phyloP scores from a whole-genome alignment of 805 yeast species.

The Wickerhamomyces queroliae region DNA sequence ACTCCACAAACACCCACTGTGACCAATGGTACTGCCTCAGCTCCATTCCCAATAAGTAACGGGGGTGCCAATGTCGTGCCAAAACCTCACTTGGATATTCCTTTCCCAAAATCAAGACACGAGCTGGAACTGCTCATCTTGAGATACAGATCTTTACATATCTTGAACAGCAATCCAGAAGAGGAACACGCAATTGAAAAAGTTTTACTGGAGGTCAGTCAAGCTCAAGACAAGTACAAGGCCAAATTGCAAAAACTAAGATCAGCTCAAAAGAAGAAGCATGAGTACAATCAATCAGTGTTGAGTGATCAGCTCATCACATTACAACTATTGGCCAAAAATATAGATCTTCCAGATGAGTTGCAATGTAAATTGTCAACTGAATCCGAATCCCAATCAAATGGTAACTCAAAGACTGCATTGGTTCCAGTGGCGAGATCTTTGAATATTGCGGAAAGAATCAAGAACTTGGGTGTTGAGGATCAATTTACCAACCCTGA shows the following conservation, averaged over 20 bases:
- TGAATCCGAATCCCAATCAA: slow-evolving; percentile 2
- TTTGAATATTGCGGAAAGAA: slow-evolving; percentile 24
- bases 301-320: slow-evolving; percentile 57
- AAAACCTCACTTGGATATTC: neutral
- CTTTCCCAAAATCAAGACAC: slow-evolving; percentile 4
- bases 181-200: slow-evolving; percentile 42
- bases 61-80: neutral
- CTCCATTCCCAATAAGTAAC: neutral
- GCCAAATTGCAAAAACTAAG: slow-evolving; percentile 25
- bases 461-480: slow-evolving; percentile 23
- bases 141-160: slow-evolving; percentile 14
- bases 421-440: slow-evolving; percentile 22
- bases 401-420: neutral
- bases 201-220: slow-evolving; percentile 32
- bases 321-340: slow-evolving; percentile 58
- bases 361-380: slow-evolving; percentile 35
- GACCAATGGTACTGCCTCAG: neutral
- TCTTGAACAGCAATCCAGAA: slow-evolving; percentile 4
- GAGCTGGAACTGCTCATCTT: slow-evolving; percentile 14
- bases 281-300: slow-evolving; percentile 36
- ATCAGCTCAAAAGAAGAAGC: slow-evolving; percentile 13
- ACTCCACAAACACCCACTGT: neutral
- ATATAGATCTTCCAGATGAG: slow-evolving; percentile 54
- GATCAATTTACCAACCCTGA: slow-evolving; percentile 21
- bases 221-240: slow-evolving; percentile 32